Evolutionary conservation across 768 basidiomycete species (phyloP).

Genomic region (Tylopilus plumbeoviolaceoides): DNA sequence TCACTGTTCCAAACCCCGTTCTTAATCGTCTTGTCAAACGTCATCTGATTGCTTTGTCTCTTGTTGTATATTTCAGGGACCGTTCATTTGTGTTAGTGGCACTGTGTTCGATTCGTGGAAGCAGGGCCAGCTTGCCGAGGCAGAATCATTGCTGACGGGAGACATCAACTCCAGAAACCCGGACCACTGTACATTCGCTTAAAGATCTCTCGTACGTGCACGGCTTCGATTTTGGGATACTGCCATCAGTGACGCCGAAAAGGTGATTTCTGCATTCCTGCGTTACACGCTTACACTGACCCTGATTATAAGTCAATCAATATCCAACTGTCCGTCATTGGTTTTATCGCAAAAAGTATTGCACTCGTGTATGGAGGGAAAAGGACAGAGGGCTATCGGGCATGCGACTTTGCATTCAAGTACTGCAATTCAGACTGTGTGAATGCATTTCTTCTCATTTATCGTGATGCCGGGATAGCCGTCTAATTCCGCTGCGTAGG

Average conservation of each 20-base stretch:
- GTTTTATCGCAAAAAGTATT: no score
- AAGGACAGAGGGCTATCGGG: neutral
- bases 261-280: neutral
- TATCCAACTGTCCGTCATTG: no score
- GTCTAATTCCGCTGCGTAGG: neutral
- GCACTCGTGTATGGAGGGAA: no score
- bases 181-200: neutral
- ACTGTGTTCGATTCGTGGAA: neutral
- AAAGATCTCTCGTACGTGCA: neutral
- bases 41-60: no score
- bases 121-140: neutral
- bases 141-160: neutral
- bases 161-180: neutral
- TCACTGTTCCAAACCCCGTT: no score
- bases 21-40: no score
- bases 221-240: neutral
- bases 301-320: no score
- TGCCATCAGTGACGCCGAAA: neutral
- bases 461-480: no score
- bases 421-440: neutral
- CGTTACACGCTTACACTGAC: no score
- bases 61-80: no score
- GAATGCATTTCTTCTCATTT: neutral
- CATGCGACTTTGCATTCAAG: neutral
- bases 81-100: neutral